Percentiles rank a stretch among this genome's conserved stretches.
These are phyloP conservation scores for Ogataea allantospora DNA, from an alignment of 805 yeast species.

Conservation along the genomic window DNA sequence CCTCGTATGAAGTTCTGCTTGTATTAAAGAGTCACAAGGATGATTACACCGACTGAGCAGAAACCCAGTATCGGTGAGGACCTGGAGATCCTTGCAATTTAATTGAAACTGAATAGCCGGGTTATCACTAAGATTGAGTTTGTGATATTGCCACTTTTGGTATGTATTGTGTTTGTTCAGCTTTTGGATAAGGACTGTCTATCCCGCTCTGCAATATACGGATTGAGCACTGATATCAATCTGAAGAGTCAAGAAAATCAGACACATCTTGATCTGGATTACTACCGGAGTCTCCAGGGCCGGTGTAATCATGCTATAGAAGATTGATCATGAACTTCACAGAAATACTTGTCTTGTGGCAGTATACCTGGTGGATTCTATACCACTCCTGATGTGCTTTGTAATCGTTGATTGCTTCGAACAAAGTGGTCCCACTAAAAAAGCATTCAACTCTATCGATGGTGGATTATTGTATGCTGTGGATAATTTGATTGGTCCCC, in stretches of 20 bases:
- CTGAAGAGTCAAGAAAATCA: conserved; percentile 39
- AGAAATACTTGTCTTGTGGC: conserved; percentile 27
- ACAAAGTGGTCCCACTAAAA: conserved; percentile 69
- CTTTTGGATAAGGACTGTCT: conserved; percentile 43
- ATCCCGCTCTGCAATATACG: conserved; percentile 46
- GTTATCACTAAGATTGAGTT: conserved; percentile 26
- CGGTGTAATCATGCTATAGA: conserved; percentile 32
- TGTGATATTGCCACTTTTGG: conserved; percentile 29
- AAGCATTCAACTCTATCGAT: conserved; percentile 35
- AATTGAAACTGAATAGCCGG: conserved; percentile 19
- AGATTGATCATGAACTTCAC: conserved; percentile 15
- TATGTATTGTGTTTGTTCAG: conserved; percentile 29
- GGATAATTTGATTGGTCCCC: conserved; percentile 64
- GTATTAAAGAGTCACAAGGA: no score
- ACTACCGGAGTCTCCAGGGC: conserved; percentile 27
- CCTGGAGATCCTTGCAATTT: conserved; percentile 16
- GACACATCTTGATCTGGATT: conserved; percentile 29
- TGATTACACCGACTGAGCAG: background rate
- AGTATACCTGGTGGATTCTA: conserved; percentile 23
- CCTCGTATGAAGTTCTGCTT: background rate
- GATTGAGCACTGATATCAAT: conserved; percentile 38
- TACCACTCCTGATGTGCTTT: conserved; percentile 21
- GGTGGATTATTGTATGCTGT: conserved; percentile 51
- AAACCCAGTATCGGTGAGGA: conserved; percentile 8
- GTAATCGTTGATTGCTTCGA: conserved; percentile 29